Evolutionary conservation across 2,329 filamentous ascomycete genomes (phyloP).

Genomic region (Aspergillus calidoustus): DNA sequence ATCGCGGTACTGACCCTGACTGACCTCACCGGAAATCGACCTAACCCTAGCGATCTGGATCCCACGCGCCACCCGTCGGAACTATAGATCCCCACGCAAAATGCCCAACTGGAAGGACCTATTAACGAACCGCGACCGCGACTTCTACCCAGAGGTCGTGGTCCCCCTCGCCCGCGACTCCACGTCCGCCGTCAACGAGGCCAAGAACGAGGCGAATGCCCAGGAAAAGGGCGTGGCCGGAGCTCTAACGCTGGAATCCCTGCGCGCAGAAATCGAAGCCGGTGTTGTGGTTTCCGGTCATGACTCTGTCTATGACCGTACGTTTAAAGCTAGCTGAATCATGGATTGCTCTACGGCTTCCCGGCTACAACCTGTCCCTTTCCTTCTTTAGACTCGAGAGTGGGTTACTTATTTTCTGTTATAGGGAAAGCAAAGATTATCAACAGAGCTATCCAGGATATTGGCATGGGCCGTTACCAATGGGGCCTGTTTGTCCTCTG

Average conservation of each 20-base stretch:
- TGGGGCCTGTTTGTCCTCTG: slow-evolving; percentile 82
- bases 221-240: slow-evolving; percentile 26
- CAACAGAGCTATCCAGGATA: slow-evolving; percentile 83
- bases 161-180: slow-evolving; percentile 6
- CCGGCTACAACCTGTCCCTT: background rate
- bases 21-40: background rate
- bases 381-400: slow-evolving; percentile 9
- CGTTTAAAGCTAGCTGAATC: slow-evolving; percentile 40
- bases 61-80: background rate
- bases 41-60: background rate
- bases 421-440: slow-evolving; percentile 76
- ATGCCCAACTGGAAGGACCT: slow-evolving; percentile 7
- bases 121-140: background rate
- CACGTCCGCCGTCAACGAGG: background rate
- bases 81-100: background rate
- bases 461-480: slow-evolving; percentile 85
- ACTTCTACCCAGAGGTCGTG: slow-evolving; percentile 6
- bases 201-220: background rate
- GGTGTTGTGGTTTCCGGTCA: slow-evolving; percentile 60
- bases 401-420: slow-evolving; percentile 28
- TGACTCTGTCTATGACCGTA: slow-evolving; percentile 77
- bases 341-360: background rate
- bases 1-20: background rate
- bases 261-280: slow-evolving; percentile 69
- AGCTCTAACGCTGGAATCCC: slow-evolving; percentile 67